A percentile compares a stretch with the other conserved stretches of the same genome.
These are phyloP conservation scores for Sclerotinia spermophila DNA, from an alignment of 2,329 filamentous ascomycete genomes.

Conservation along the genomic window DNA sequence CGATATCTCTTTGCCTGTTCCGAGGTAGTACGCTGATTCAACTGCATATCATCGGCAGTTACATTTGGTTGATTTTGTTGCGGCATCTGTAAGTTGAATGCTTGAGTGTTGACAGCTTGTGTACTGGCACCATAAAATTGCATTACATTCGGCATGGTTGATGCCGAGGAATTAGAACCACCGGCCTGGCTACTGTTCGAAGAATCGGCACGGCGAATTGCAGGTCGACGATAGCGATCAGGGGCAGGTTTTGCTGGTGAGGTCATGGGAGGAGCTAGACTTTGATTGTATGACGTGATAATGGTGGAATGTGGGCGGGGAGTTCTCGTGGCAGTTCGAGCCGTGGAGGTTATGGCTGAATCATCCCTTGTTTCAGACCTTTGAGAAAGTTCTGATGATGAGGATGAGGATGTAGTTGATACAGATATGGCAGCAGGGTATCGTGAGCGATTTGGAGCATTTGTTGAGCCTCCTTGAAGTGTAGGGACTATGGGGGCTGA, in stretches of 20 bases:
- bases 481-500: constrained; percentile 50
- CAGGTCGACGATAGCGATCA: constrained; percentile 75
- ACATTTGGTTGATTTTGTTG: constrained; percentile 25
- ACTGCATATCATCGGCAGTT: constrained; percentile 41
- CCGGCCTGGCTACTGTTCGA: constrained; percentile 27
- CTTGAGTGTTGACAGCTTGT: constrained; percentile 29
- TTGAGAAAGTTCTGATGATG: constrained; percentile 39
- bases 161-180: constrained; percentile 41
- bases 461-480: constrained; percentile 32
- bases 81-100: constrained; percentile 32
- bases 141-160: constrained; percentile 52
- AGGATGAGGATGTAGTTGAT: constrained; percentile 41
- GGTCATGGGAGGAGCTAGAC: constrained; percentile 44
- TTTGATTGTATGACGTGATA: constrained; percentile 44
- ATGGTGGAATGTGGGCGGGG: constrained; percentile 40
- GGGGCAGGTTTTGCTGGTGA: constrained; percentile 65
- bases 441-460: constrained; percentile 40
- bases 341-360: constrained; percentile 43
- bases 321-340: constrained; percentile 28
- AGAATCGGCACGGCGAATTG: constrained; percentile 48
- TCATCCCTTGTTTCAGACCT: constrained; percentile 51
- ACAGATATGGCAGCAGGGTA: constrained; percentile 51
- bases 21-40: constrained; percentile 53
- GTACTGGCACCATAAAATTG: constrained; percentile 51
- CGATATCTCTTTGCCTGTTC: constrained; percentile 75